These are phyloP conservation scores for Rhododendron griersonianum DNA, from an alignment of 148 eudicot species.

Conservation along the genomic window DNA sequence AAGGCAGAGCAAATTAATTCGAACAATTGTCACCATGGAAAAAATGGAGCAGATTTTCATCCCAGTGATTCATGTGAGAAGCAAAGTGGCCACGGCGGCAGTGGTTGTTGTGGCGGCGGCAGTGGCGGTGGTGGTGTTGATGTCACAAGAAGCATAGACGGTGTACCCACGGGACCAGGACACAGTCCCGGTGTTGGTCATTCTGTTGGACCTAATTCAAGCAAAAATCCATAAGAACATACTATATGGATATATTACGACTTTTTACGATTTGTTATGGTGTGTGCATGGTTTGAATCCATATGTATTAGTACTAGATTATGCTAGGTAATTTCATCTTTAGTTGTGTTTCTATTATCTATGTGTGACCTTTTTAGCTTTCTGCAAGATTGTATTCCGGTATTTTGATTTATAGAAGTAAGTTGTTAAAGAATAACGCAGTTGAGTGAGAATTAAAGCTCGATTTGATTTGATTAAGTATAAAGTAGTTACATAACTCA, in stretches of 20 bases:
- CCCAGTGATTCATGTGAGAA: background rate
- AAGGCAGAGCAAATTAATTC: background rate
- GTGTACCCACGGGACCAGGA: background rate
- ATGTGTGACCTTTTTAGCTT: background rate
- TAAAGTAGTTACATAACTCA: background rate
- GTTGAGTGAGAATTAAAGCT: background rate
- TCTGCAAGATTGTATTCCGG: background rate
- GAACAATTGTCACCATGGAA: background rate
- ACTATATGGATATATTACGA: background rate
- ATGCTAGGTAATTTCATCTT: background rate
- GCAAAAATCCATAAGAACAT: background rate
- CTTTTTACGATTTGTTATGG: background rate
- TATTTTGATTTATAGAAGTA: background rate
- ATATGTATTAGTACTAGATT: background rate
- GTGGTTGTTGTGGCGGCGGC: background rate
- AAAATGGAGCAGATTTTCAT: background rate
- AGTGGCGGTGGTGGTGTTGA: background rate
- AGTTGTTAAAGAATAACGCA: background rate
- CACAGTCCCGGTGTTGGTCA: constrained; percentile 10
- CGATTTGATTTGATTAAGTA: background rate
- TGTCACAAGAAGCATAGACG: background rate
- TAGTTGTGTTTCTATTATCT: background rate
- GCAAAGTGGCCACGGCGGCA: background rate
- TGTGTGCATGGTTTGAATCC: background rate
- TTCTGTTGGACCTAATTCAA: background rate